A percentile compares a stretch with the other conserved stretches of the same genome.
Conservation (phyloP, 768 basidiomycete species). For the Cystobasidium onofrii region DNA sequence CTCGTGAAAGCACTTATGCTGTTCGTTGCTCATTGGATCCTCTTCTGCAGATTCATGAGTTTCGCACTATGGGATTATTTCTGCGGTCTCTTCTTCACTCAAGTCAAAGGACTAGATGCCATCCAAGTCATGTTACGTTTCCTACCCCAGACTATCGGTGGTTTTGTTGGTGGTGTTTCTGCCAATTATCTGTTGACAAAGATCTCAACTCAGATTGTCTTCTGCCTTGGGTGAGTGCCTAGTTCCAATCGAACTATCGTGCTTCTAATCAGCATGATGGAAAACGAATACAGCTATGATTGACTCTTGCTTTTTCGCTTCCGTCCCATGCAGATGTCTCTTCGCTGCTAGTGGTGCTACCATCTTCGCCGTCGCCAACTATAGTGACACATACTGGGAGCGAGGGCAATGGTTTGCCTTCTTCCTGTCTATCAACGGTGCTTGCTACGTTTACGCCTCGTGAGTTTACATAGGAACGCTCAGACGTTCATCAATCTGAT, state of each 20-base stretch:
- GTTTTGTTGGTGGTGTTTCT: not conserved
- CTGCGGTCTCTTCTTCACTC: conserved; percentile 18
- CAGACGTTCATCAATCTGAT: not conserved
- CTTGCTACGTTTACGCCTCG: conserved; percentile 29
- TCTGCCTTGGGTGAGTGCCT: conserved; percentile 7
- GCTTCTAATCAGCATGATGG: no score
- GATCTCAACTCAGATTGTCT: conserved; percentile 21
- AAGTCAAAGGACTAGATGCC: conserved; percentile 19
- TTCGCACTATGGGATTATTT: conserved; percentile 28
- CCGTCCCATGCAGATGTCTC: not conserved
- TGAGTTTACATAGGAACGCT: not conserved
- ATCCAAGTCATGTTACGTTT: conserved; percentile 30
- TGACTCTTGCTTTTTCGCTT: not conserved
- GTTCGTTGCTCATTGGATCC: no score
- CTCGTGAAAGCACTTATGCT: no score
- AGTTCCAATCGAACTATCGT: no score
- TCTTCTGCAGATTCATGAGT: not conserved
- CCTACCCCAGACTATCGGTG: conserved; percentile 29
- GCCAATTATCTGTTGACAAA: conserved; percentile 16
- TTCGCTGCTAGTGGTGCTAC: conserved; percentile 6
- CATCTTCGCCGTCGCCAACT: conserved; percentile 13
- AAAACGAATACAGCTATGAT: no score
- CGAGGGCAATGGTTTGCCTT: conserved; percentile 19
- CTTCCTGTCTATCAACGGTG: conserved; percentile 26
- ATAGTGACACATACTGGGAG: conserved; percentile 7